Conservation (phyloP, 352 stramenopile species). For the Phytopythium mirpurense region DNA sequence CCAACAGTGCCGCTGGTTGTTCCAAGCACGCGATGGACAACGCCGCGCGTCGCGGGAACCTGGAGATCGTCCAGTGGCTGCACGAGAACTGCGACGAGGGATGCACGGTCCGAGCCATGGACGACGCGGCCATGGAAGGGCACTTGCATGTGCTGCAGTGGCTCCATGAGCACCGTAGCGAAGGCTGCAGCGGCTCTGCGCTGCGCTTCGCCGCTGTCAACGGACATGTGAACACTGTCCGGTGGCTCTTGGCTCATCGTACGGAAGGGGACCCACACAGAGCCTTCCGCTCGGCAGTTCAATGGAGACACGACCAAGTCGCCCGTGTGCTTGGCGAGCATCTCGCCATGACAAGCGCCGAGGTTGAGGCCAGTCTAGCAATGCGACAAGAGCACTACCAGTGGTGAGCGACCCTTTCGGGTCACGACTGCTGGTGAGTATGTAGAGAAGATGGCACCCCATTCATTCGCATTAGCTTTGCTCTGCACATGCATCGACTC, state of each 20-base stretch:
- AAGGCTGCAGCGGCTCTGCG: conserved; percentile 23
- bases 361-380: not conserved
- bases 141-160: conserved; percentile 26
- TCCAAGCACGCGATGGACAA: conserved; percentile 33
- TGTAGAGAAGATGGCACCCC: too few relatives aligned
- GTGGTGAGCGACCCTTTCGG: too few relatives aligned
- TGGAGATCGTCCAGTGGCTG: conserved; percentile 30
- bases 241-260: conserved; percentile 18
- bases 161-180: conserved; percentile 20
- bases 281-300: conserved; percentile 23
- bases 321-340: conserved; percentile 15
- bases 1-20: conserved; percentile 26
- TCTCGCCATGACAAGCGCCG: not conserved
- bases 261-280: conserved; percentile 14
- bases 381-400: not conserved
- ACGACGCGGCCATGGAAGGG: conserved; percentile 24
- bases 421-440: too few relatives aligned
- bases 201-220: conserved; percentile 25
- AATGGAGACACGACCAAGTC: conserved; percentile 22
- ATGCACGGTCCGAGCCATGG: conserved; percentile 25
- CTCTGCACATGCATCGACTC: too few relatives aligned
- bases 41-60: conserved; percentile 19
- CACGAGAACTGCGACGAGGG: conserved; percentile 20
- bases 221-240: conserved; percentile 16
- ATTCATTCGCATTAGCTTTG: too few relatives aligned